Conservation (phyloP, 306 rosid genomes). For the Hylodesmum podocarpum region DNA sequence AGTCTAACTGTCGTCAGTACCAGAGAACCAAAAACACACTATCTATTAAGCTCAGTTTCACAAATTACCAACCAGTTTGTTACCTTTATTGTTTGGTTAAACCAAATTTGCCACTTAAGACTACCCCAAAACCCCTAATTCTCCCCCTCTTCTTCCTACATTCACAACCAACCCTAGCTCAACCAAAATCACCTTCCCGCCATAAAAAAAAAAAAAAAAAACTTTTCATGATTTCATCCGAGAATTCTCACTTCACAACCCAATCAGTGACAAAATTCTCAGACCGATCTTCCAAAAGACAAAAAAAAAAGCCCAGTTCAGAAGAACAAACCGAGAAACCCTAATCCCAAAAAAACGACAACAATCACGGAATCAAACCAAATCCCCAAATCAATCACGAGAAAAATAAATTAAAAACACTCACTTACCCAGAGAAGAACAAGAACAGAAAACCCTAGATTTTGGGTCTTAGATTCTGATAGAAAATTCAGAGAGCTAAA, state of each 20-base stretch:
- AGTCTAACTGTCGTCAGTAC: constrained; percentile 14
- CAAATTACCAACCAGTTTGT: constrained; percentile 2
- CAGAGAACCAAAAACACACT: constrained; percentile 22
- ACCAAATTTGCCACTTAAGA: background rate
- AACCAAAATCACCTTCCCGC: constrained; percentile 19
- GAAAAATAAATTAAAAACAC: constrained; percentile 12
- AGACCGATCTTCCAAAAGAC: constrained; percentile 10
- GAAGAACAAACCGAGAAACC: constrained; percentile 24
- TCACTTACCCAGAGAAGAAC: constrained; percentile 37
- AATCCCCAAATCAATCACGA: constrained; percentile 12
- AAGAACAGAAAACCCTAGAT: constrained; percentile 41
- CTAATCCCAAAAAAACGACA: constrained; percentile 36
- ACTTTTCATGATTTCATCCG: constrained; percentile 30
- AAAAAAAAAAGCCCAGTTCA: background rate
- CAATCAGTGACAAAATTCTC: constrained; percentile 35
- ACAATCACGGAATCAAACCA: constrained; percentile 28
- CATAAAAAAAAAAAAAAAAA: background rate
- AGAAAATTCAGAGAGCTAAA: constrained; percentile 55
- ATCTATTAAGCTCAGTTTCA: constrained; percentile 21
- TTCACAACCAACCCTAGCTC: constrained; percentile 26
- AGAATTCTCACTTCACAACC: constrained; percentile 20
- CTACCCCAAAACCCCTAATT: constrained; percentile 24
- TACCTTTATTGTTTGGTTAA: no score
- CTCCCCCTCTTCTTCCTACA: constrained; percentile 2
- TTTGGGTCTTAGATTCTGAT: constrained; percentile 51